Conservation (phyloP, 2,329 filamentous ascomycete species). For the Penicillium nordicum region DNA sequence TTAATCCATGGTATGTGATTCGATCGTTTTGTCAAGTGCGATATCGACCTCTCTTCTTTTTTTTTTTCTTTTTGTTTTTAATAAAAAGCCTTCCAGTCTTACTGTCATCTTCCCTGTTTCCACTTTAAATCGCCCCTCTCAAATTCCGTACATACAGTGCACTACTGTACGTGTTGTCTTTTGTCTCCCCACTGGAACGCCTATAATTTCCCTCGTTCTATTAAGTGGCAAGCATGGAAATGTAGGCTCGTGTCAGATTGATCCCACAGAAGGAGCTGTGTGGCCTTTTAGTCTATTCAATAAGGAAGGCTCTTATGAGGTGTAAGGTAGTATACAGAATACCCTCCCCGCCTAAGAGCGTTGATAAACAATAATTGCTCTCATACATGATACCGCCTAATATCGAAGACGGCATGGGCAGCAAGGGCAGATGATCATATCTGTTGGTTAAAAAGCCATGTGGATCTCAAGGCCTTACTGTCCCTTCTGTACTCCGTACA, state of each 20-base stretch:
- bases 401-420: constrained; percentile 7
- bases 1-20: not conserved
- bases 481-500: too few species aligned
- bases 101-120: not conserved
- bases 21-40: constrained; percentile 13
- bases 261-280: constrained; percentile 1
- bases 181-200: not conserved
- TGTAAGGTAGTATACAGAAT: not conserved
- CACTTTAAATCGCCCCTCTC: not conserved
- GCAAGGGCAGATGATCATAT: constrained; percentile 15
- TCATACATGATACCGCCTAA: constrained; percentile 5
- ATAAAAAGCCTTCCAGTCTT: not conserved
- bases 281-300: not conserved
- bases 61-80: not conserved
- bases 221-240: constrained; percentile 8
- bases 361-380: constrained; percentile 15
- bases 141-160: not conserved
- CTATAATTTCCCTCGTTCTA: not conserved
- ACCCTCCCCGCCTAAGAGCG: not conserved
- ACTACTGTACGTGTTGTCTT: constrained; percentile 8
- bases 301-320: not conserved
- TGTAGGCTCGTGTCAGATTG: constrained; percentile 15
- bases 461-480: not conserved
- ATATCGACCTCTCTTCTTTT: constrained; percentile 4
- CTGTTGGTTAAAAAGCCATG: not conserved